Evolutionary conservation across 1,284 basidiomycete species (phyloP).

Genomic region (Singerocomus rubriflavus): DNA sequence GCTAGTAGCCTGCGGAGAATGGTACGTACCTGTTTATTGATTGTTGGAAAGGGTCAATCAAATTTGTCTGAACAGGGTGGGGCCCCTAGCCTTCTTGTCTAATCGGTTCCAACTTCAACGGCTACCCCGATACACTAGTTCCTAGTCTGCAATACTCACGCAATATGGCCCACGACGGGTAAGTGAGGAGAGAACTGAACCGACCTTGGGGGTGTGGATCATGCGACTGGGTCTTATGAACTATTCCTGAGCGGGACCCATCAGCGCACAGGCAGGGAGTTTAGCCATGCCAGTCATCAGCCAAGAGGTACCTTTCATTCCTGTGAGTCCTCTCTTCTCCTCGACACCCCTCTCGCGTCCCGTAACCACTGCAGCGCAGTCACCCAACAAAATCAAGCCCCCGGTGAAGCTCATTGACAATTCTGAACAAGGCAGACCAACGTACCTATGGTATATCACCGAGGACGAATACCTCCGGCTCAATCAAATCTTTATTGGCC

Average conservation of each 20-base stretch:
- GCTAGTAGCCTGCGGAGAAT: no score
- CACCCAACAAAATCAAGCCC: conserved; percentile 7
- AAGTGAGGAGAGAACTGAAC: no score
- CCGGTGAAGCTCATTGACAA: conserved; percentile 5
- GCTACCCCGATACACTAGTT: no score
- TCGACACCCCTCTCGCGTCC: neutral
- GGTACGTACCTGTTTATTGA: no score
- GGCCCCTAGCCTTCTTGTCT: no score
- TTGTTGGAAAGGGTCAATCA: no score
- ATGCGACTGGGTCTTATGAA: neutral
- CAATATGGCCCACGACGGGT: no score
- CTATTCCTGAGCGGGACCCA: neutral
- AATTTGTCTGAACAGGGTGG: no score
- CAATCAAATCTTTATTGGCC: conserved; percentile 14
- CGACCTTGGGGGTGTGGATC: no score
- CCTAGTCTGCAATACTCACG: no score
- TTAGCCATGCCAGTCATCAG: conserved; percentile 6
- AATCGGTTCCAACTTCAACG: no score
- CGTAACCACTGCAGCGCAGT: neutral
- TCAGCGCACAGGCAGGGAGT: neutral
- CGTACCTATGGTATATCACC: conserved; percentile 20
- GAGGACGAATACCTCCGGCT: conserved; percentile 20
- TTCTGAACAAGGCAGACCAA: neutral
- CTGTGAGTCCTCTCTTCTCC: conserved; percentile 4
- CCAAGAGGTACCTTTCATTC: conserved; percentile 14